Base-by-base conservation (phyloP, 208 protist species). In the Wallacemonas collosoma region DNA sequence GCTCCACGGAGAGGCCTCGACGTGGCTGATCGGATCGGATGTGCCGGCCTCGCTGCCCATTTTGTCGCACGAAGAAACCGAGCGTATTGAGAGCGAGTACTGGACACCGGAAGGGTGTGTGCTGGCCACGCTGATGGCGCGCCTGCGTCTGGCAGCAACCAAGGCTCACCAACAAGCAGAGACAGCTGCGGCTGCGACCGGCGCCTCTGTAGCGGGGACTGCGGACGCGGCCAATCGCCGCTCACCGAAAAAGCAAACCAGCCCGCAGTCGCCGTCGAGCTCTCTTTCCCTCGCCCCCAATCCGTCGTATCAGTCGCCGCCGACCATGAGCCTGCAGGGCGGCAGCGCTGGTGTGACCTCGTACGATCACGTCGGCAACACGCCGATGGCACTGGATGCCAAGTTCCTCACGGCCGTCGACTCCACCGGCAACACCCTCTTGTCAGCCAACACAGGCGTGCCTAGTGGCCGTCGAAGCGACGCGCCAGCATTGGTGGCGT, bases 31-130 rank as follows among this genome's bases (percentile, higher is more conserved):
- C 61, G 66, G 55, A 48, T 77, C 40, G 58, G 78, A 69, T 69
- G 36, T 58, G 1, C 5, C 40, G 0, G 40, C 15, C 17, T 38
- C 38, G 50, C 45, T 81, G 51, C 75, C 80, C 3, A 47, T 55
- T 3, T 72, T 95, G 12, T 64, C 87, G 56, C 51, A 63, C 6
- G 64, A 75, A 12, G 77, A 79, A 58, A 65, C 75, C 17, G 82
- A 90, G 38, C 39, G 56, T 39, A 85, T 93, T 48, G 79, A 86
- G 38, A 38, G 68, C 35, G 86, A 89, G 40, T 95, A 91, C 74
- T 73, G 75, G 53, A 87, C 84, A 3, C 73, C 85, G 38, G 88
- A 95, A 57, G 90, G 88, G 14, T 87, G 88, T 62, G 86, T 86
- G 44, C 77, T 91, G 26, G 90, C 81, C n/a, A 76, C 77, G 0